Percentiles rank a stretch among this genome's conserved stretches.
Conservation (phyloP, 1,284 basidiomycete species). For the Chondrostereum purpureum region DNA sequence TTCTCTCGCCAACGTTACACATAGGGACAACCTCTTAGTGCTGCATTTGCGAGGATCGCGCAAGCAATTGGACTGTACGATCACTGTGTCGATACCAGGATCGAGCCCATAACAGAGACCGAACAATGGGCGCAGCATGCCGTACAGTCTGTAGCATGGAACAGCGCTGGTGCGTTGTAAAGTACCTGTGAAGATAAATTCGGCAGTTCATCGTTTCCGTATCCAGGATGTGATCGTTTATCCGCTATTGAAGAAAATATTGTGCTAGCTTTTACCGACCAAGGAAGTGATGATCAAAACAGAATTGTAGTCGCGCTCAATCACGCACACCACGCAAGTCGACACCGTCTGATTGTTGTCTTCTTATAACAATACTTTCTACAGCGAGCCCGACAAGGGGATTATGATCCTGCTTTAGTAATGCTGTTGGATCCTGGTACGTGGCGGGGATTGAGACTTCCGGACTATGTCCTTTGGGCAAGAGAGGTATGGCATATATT, state of each 20-base stretch:
- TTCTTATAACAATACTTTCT: neutral
- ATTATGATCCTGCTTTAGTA: slow-evolving; percentile 54
- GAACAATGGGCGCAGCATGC: slow-evolving; percentile 69
- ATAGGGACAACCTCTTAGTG: slow-evolving; percentile 68
- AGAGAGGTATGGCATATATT: slow-evolving; percentile 71
- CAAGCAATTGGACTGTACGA: slow-evolving; percentile 67
- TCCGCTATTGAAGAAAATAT: slow-evolving; percentile 63
- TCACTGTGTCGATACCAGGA: slow-evolving; percentile 56
- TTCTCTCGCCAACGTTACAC: neutral
- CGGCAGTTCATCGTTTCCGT: neutral
- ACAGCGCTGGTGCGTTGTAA: slow-evolving; percentile 52
- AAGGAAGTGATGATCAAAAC: slow-evolving; percentile 53
- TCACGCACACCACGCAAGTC: slow-evolving; percentile 52
- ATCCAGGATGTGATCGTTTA: slow-evolving; percentile 58
- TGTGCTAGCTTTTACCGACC: slow-evolving; percentile 57
- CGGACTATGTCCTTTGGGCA: slow-evolving; percentile 65
- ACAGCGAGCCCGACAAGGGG: slow-evolving; percentile 64
- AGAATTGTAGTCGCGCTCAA: slow-evolving; percentile 57
- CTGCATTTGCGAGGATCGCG: slow-evolving; percentile 59
- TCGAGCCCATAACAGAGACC: slow-evolving; percentile 38
- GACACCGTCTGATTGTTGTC: too few species aligned
- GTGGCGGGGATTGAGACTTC: slow-evolving; percentile 59
- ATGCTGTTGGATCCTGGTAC: slow-evolving; percentile 59
- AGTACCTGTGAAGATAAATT: neutral
- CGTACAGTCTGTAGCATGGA: slow-evolving; percentile 69